Percentiles rank a stretch among this genome's conserved stretches.
Conservation (phyloP, 2,329 filamentous ascomycete species). For the Teratosphaeria epicoccoides region DNA sequence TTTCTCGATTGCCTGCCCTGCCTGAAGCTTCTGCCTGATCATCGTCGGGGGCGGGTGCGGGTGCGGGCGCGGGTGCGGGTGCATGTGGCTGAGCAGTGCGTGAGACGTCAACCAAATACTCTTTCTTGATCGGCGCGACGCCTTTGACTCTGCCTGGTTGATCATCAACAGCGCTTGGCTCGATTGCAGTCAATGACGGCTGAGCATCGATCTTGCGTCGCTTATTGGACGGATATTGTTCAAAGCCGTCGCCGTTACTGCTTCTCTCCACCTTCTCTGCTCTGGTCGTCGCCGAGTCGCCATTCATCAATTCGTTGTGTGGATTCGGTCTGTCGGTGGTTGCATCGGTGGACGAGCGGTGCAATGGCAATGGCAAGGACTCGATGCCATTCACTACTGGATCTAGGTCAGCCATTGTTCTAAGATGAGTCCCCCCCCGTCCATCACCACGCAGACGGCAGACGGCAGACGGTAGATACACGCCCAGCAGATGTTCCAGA, state of each 20-base stretch:
- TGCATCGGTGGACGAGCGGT: slow-evolving; percentile 1
- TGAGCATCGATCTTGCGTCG: slow-evolving; percentile 28
- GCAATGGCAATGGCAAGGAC: too few relatives aligned
- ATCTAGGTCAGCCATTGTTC: slow-evolving; percentile 1
- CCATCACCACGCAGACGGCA: too few relatives aligned
- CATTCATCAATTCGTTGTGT: slow-evolving; percentile 24
- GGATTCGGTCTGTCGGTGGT: slow-evolving; percentile 20
- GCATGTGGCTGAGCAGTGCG: slow-evolving; percentile 4
- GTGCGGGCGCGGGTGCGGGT: slow-evolving; percentile 7
- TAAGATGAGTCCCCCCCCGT: too few relatives aligned
- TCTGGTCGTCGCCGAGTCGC: slow-evolving; percentile 30
- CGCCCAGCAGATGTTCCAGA: neutral
- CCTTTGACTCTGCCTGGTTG: slow-evolving; percentile 38
- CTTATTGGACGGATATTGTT: slow-evolving; percentile 26
- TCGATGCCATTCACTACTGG: too few relatives aligned
- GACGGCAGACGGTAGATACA: too few relatives aligned
- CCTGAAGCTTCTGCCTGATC: slow-evolving; percentile 41
- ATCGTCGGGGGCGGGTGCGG: slow-evolving; percentile 21
- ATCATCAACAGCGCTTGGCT: slow-evolving; percentile 14
- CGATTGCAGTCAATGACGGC: slow-evolving; percentile 12
- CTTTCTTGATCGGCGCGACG: slow-evolving; percentile 60
- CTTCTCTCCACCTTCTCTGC: slow-evolving; percentile 31
- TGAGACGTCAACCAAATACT: slow-evolving; percentile 41
- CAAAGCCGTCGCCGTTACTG: slow-evolving; percentile 18
- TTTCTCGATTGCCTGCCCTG: slow-evolving; percentile 25